These are phyloP conservation scores for Immersiporthe knoxdaviesiana DNA, from an alignment of 2,329 filamentous ascomycete genomes.

Conservation along the genomic window DNA sequence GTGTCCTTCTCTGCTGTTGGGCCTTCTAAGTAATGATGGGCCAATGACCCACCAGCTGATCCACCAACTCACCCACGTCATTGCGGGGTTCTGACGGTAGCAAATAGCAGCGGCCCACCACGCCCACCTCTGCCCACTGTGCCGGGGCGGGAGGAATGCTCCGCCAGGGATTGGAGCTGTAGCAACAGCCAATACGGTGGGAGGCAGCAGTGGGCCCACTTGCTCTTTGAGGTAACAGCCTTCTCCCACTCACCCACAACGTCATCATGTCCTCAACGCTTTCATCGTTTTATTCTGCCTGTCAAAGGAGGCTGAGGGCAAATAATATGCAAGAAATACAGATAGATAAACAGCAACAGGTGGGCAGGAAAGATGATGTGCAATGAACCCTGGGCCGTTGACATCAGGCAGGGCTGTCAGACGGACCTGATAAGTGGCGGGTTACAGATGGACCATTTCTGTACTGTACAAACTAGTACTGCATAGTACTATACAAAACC, in stretches of 20 bases:
- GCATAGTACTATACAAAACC: neutral
- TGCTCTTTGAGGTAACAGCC: constrained; percentile 5
- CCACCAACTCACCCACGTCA: constrained; percentile 9
- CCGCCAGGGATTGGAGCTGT: constrained; percentile 12
- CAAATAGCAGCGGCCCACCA: neutral
- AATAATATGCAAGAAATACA: neutral
- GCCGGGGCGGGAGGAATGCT: neutral
- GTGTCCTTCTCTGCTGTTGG: too few relatives aligned
- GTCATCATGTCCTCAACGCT: constrained; percentile 4
- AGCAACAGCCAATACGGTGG: neutral
- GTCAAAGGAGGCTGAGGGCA: neutral
- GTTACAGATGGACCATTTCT: neutral
- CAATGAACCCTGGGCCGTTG: too few relatives aligned
- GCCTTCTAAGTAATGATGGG: neutral
- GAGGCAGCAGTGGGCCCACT: neutral
- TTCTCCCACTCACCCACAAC: neutral
- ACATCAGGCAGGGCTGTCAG: neutral
- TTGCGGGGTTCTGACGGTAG: neutral
- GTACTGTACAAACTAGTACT: neutral
- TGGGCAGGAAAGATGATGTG: neutral
- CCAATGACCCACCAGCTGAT: neutral
- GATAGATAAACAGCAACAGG: neutral
- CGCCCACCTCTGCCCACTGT: neutral
- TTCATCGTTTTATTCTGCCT: neutral
- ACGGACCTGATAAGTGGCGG: neutral